Base-by-base conservation (phyloP, 768 basidiomycete genomes). In the Coprinopsis sp. region DNA sequence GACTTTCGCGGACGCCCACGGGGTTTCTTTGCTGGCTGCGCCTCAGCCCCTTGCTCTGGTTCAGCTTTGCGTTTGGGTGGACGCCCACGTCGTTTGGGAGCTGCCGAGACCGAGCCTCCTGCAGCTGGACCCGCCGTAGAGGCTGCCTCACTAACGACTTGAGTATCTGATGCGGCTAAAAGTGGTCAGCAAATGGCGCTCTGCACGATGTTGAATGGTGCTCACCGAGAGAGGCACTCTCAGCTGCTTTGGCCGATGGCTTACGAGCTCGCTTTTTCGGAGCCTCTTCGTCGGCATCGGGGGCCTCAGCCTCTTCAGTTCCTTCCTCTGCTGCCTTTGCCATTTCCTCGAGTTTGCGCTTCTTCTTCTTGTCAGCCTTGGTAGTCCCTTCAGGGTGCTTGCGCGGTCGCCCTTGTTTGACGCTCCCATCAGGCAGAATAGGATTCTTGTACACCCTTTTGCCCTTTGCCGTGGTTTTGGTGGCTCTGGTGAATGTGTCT, bases 331-430 rank as follows among this genome's bases (percentile, higher is more conserved):
- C n/a, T n/a, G n/a, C n/a, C n/a, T 29, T 16, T 23, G n/a, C 40
- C 8, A n/a, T 22, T 16, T 21, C 34, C 3, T 37, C 28, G 19
- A 29, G 19, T 13, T 47, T 39, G 5, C 40, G 50, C 16, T 47
- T 51, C 24, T 37, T 11, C 44, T 37, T 33, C 24, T 44, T 18
- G 4, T 16, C 8, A 6, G 18, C 43, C 24, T 42, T 49, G 18
- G 46, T 54, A 13, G 54, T 52, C 33, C 51, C 57, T 24, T 54
- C 53, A 30, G 51, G 34, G 19, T 51, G 53, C 53, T 78, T 86
- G 46, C 72, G 68, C 33, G 85, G 77, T 28, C 79, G 66, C 19
- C 80, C 81, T 54, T 74, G 75, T 60, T 84, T 87, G 41, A 75
- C 68, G 27, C 64, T 65, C 16, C 76, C 77, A 56, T 76, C 72